These are phyloP conservation scores for Pyrenula massariospora DNA, from an alignment of 495 filamentous ascomycete species.

Conservation along the genomic window DNA sequence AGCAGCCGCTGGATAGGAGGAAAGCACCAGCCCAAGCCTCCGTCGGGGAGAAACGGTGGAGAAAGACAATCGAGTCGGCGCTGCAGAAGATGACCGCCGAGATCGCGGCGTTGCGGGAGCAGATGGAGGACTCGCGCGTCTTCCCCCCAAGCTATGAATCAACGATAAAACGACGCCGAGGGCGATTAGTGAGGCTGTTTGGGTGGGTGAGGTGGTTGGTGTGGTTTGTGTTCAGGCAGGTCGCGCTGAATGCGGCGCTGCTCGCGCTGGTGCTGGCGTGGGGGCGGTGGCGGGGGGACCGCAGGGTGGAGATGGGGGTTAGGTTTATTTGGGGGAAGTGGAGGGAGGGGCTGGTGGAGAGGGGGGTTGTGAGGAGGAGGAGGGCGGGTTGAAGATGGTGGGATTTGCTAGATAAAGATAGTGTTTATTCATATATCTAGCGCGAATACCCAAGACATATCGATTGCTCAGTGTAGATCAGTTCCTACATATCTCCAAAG, in stretches of 20 bases:
- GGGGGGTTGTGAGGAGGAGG: constrained; percentile 22
- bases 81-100: constrained; percentile 86
- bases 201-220: constrained; percentile 67
- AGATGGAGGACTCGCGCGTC: constrained; percentile 53
- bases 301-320: constrained; percentile 66
- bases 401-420: too few relatives aligned
- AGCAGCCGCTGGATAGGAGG: constrained; percentile 9
- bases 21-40: constrained; percentile 15
- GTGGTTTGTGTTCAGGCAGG: constrained; percentile 59
- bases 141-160: constrained; percentile 14
- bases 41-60: constrained; percentile 45
- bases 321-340: constrained; percentile 48
- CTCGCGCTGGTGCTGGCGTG: constrained; percentile 62
- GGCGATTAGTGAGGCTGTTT: constrained; percentile 41
- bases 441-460: too few relatives aligned
- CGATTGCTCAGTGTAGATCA: too few relatives aligned
- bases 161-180: constrained; percentile 38
- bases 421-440: too few relatives aligned
- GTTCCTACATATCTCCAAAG: too few relatives aligned
- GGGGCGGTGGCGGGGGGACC: constrained; percentile 68
- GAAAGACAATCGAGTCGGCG: constrained; percentile 71
- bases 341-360: constrained; percentile 43
- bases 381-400: too few relatives aligned
- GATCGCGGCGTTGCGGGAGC: constrained; percentile 84
- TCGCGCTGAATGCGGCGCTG: constrained; percentile 58